These are phyloP conservation scores for Talaromyces marneffei DNA, from an alignment of 2,329 filamentous ascomycete genomes.

Conservation along the genomic window DNA sequence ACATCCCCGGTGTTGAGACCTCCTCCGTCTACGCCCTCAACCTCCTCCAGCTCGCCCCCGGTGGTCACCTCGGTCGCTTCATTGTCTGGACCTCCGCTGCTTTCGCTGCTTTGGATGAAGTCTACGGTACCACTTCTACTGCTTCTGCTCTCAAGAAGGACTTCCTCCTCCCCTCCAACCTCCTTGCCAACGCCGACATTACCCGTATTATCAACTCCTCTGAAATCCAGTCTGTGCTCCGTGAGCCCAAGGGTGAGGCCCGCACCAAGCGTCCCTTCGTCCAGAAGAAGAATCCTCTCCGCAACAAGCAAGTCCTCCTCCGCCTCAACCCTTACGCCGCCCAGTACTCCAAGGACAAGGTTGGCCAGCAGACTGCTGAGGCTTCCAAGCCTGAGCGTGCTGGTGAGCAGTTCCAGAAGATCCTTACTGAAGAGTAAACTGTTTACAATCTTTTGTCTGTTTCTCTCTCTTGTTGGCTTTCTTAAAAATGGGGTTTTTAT, in stretches of 20 bases:
- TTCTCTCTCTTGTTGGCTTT: constrained; percentile 14
- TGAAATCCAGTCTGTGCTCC: constrained; percentile 94
- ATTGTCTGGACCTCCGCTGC: constrained; percentile 97
- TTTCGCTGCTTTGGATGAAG: constrained; percentile 91
- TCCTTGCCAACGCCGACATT: constrained; percentile 91
- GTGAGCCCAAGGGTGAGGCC: constrained; percentile 82
- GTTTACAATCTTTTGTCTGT: constrained; percentile 9
- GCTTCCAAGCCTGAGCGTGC: constrained; percentile 55
- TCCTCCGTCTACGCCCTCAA: constrained; percentile 89
- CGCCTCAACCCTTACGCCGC: constrained; percentile 97
- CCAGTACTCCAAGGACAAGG: constrained; percentile 79
- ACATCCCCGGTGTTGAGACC: constrained; percentile 97
- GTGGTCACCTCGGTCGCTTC: constrained; percentile 98
- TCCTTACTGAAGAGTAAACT: constrained; percentile 49
- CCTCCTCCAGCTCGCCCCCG: constrained; percentile 97
- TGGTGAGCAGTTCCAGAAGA: constrained; percentile 49
- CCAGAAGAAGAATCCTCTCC: constrained; percentile 99
- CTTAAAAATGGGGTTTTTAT: constrained; percentile 3
- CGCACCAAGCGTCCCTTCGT: constrained; percentile 83
- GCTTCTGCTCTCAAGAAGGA: constrained; percentile 95
- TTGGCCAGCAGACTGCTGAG: constrained; percentile 64
- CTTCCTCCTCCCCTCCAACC: constrained; percentile 90
- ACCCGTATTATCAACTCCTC: constrained; percentile 98
- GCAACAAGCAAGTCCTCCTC: constrained; percentile 98
- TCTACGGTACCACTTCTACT: constrained; percentile 91